phyloP scores from a whole-genome alignment of 805 yeast genomes.

The Kodamaea fukazawae region DNA sequence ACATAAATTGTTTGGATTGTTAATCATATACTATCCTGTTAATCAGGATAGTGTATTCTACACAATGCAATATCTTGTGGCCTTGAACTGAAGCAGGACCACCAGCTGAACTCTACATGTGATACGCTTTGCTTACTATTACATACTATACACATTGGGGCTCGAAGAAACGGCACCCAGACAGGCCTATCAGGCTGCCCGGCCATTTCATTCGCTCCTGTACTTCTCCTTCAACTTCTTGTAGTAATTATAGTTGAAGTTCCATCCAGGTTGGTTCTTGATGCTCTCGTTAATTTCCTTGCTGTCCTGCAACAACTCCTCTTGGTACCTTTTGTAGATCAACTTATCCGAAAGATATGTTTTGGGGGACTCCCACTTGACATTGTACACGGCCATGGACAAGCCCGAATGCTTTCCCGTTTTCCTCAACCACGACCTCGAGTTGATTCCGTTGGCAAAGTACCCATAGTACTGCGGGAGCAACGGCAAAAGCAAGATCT shows the following conservation, averaged over 20 bases:
- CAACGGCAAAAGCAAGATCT: conserved; percentile 64
- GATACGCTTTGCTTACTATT: no score
- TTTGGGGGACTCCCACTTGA: conserved; percentile 46
- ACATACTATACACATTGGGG: no score
- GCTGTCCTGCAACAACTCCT: conserved; percentile 24
- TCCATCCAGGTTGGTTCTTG: conserved; percentile 29
- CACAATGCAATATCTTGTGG: no score
- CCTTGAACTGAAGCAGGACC: no score
- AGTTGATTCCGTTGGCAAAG: conserved; percentile 64
- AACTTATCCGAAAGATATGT: conserved; percentile 27
- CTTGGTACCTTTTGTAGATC: conserved; percentile 27
- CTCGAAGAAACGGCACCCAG: not conserved
- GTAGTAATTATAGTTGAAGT: conserved; percentile 27
- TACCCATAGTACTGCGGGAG: conserved; percentile 63
- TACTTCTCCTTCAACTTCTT: conserved; percentile 26
- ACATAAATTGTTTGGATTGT: no score
- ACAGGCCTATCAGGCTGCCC: not conserved
- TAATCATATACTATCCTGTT: no score
- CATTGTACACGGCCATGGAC: conserved; percentile 60
- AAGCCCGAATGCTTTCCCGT: conserved; percentile 68
- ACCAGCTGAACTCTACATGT: no score
- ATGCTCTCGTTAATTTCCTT: conserved; percentile 11
- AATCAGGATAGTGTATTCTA: no score
- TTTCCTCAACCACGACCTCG: conserved; percentile 64
- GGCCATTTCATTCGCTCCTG: conserved; percentile 5